These are phyloP conservation scores for Pichia cactophila DNA, from an alignment of 1,139 yeast genomes.

Conservation along the genomic window DNA sequence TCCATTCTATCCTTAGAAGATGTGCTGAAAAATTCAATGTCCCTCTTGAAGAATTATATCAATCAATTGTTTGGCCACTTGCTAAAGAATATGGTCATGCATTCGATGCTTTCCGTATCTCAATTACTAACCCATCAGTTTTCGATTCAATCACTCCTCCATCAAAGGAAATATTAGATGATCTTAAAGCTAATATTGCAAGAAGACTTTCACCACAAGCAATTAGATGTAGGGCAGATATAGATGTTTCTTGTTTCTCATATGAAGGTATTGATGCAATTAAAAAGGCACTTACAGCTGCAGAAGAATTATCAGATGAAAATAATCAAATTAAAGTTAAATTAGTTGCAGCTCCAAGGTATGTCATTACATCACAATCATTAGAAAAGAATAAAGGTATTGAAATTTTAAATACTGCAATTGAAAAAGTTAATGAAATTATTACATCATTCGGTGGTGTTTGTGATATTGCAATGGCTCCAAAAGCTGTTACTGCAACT, in stretches of 20 bases:
- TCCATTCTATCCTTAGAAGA: slow-evolving; percentile 93
- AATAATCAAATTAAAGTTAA: slow-evolving; percentile 83
- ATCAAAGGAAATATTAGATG: slow-evolving; percentile 64
- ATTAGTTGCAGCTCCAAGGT: slow-evolving; percentile 95
- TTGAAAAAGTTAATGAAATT: slow-evolving; percentile 60
- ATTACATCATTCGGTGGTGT: slow-evolving; percentile 76
- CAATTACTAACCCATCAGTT: slow-evolving; percentile 85
- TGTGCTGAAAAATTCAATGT: slow-evolving; percentile 95
- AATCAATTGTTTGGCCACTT: slow-evolving; percentile 94
- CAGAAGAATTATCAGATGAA: slow-evolving; percentile 79
- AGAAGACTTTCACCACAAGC: slow-evolving; percentile 97
- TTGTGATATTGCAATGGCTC: slow-evolving; percentile 93
- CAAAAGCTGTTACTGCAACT: slow-evolving; percentile 96
- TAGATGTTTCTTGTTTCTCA: slow-evolving; percentile 93
- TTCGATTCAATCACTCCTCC: slow-evolving; percentile 65
- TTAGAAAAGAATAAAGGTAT: slow-evolving; percentile 88
- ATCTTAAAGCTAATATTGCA: slow-evolving; percentile 76
- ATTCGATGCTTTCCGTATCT: slow-evolving; percentile 92
- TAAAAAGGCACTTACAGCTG: slow-evolving; percentile 78
- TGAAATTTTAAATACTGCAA: slow-evolving; percentile 68
- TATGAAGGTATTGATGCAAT: slow-evolving; percentile 98
- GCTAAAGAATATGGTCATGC: slow-evolving; percentile 95
- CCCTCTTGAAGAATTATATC: slow-evolving; percentile 78
- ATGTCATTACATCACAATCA: slow-evolving; percentile 88
- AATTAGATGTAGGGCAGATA: slow-evolving; percentile 93